phyloP scores from a whole-genome alignment of 257 asterid species.

The Euphrasia confusa region DNA sequence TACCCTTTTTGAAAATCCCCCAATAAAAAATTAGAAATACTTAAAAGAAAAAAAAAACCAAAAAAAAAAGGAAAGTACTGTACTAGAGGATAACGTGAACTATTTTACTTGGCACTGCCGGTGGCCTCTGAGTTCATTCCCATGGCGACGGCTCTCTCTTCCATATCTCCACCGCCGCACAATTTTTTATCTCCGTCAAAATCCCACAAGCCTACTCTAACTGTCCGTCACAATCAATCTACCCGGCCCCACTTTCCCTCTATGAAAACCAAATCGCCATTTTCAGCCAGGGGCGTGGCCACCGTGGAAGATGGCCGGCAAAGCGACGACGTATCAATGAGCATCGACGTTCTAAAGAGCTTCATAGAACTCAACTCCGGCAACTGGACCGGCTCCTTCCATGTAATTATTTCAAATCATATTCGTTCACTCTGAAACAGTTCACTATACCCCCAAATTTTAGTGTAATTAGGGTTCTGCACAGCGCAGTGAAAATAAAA shows the following conservation, averaged over 20 bases:
- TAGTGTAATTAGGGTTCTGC: neutral
- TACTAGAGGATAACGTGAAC: too few species aligned
- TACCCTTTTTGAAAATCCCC: too few species aligned
- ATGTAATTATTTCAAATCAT: constrained; percentile 32
- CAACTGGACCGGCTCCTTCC: constrained; percentile 78
- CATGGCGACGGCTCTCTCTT: constrained; percentile 67
- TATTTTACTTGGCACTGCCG: constrained; percentile 8
- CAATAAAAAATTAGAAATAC: too few species aligned
- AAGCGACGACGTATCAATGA: constrained; percentile 33
- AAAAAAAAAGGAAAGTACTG: too few species aligned
- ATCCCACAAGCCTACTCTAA: constrained; percentile 20
- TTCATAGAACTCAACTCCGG: constrained; percentile 78
- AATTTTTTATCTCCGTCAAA: constrained; percentile 21
- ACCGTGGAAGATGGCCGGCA: constrained; percentile 36
- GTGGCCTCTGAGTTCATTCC: constrained; percentile 24
- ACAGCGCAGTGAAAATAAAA: too few species aligned
- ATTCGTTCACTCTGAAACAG: neutral
- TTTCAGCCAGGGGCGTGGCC: constrained; percentile 30
- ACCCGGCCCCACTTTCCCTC: constrained; percentile 23
- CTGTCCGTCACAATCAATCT: constrained; percentile 20
- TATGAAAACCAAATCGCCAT: constrained; percentile 30
- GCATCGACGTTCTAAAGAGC: constrained; percentile 54
- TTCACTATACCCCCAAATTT: neutral
- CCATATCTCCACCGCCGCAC: constrained; percentile 31
- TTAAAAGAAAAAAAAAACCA: too few species aligned